phyloP scores from a whole-genome alignment of 805 yeast genomes.

The Sungouiozyma ichnusensis region DNA sequence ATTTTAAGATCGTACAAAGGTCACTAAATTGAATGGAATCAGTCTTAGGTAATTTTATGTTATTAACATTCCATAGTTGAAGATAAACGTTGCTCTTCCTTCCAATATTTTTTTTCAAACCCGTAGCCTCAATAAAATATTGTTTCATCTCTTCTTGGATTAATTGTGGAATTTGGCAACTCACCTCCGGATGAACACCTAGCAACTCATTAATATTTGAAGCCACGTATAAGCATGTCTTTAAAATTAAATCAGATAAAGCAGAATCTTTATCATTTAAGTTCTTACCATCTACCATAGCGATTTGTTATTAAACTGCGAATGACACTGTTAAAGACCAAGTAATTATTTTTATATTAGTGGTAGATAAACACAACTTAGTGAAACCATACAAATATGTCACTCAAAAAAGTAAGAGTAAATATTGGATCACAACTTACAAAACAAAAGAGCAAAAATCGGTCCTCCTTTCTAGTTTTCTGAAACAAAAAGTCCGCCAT shows the following conservation, averaged over 20 bases:
- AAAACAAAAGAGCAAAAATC: too few species aligned
- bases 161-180: neutral
- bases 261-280: neutral
- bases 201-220: neutral
- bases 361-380: too few species aligned
- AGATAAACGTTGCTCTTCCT: neutral
- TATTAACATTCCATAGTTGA: neutral
- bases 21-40: neutral
- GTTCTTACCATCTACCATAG: neutral
- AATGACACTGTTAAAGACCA: too few species aligned
- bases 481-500: too few species aligned
- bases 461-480: too few species aligned
- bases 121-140: neutral
- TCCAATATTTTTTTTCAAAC: neutral
- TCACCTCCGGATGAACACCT: neutral
- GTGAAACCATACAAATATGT: too few species aligned
- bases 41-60: neutral
- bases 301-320: too few species aligned
- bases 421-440: too few species aligned
- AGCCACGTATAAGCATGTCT: neutral
- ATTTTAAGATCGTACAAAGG: neutral
- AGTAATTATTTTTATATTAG: too few species aligned
- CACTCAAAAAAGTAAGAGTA: too few species aligned
- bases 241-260: neutral
- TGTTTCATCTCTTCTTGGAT: neutral